Percentiles rank a stretch among this genome's conserved stretches.
These are phyloP conservation scores for Yamadazyma ubonensis DNA, from an alignment of 805 yeast species.

Conservation along the genomic window DNA sequence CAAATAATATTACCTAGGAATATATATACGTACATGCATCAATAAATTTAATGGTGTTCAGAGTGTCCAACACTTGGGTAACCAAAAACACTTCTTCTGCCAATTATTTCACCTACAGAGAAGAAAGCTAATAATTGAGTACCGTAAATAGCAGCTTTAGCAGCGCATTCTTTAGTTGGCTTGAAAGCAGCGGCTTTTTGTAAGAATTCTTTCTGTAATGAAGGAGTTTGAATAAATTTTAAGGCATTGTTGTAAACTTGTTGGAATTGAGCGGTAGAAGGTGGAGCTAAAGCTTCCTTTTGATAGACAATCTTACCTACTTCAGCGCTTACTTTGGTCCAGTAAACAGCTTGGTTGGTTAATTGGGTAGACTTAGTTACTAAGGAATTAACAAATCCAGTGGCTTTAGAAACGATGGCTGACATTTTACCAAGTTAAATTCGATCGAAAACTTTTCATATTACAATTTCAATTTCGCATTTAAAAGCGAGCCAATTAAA, in stretches of 20 bases:
- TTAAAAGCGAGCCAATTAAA: slow-evolving; percentile 3
- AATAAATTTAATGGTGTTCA: slow-evolving; percentile 27
- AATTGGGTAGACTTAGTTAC: slow-evolving; percentile 39
- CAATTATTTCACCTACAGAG: slow-evolving; percentile 92
- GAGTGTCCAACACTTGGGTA: slow-evolving; percentile 64
- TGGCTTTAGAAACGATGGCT: slow-evolving; percentile 43
- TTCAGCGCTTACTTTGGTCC: slow-evolving; percentile 68
- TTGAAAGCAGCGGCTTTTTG: slow-evolving; percentile 45
- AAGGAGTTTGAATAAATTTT: slow-evolving; percentile 35
- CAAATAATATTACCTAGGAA: slow-evolving; percentile 1
- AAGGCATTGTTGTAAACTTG: slow-evolving; percentile 57
- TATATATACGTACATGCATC: slow-evolving; percentile 5
- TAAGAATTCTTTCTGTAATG: slow-evolving; percentile 60
- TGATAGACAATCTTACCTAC: slow-evolving; percentile 76
- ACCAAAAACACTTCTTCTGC: slow-evolving; percentile 92
- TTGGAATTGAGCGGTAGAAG: slow-evolving; percentile 73
- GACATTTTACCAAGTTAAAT: slow-evolving; percentile 29
- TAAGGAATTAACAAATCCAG: slow-evolving; percentile 34
- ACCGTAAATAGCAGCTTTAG: slow-evolving; percentile 71
- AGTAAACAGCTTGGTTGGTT: slow-evolving; percentile 67
- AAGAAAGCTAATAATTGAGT: slow-evolving; percentile 88
- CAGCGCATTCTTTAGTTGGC: slow-evolving; percentile 53
- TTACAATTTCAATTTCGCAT: slow-evolving; percentile 7
- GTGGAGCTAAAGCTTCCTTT: slow-evolving; percentile 93
- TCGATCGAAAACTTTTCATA: slow-evolving; percentile 9